Evolutionary conservation across 140 eudicot species (phyloP).

Genomic region (Stevia rebaudiana): DNA sequence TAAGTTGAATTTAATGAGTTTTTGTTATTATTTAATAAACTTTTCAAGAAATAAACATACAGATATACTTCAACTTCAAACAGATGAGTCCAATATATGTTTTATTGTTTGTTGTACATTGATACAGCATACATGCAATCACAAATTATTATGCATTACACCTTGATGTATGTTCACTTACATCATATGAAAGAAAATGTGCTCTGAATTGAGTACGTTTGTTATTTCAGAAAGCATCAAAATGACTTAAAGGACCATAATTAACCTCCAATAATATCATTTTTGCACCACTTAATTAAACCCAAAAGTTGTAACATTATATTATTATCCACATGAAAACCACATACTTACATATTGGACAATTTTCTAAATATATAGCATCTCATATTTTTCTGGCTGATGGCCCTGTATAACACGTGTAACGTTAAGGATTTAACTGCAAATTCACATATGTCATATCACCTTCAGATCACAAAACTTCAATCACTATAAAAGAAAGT

Average conservation of each 20-base stretch:
- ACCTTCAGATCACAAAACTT: constrained; percentile 41
- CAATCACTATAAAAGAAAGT: neutral
- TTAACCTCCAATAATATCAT: neutral
- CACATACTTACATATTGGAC: constrained; percentile 72
- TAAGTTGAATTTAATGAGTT: neutral
- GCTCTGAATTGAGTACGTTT: too few relatives aligned
- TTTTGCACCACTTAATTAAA: neutral
- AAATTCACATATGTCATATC: constrained; percentile 97
- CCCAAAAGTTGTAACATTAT: neutral
- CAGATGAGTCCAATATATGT: too few relatives aligned
- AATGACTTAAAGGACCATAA: neutral
- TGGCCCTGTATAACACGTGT: constrained; percentile 91
- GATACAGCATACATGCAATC: neutral
- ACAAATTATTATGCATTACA: neutral
- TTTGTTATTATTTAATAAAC: too few relatives aligned
- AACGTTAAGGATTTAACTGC: constrained; percentile 82
- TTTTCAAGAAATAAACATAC: too few relatives aligned
- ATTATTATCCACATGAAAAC: neutral
- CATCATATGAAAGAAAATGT: too few relatives aligned
- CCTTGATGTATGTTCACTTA: constrained; percentile 1
- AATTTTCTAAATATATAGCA: constrained; percentile 89
- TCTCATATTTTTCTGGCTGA: constrained; percentile 99
- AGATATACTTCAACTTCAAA: too few relatives aligned
- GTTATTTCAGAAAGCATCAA: too few relatives aligned
- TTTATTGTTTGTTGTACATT: too few relatives aligned